These are phyloP conservation scores for Ettlia oleoabundans DNA, from an alignment of 139 green algal genomes.

Conservation along the genomic window DNA sequence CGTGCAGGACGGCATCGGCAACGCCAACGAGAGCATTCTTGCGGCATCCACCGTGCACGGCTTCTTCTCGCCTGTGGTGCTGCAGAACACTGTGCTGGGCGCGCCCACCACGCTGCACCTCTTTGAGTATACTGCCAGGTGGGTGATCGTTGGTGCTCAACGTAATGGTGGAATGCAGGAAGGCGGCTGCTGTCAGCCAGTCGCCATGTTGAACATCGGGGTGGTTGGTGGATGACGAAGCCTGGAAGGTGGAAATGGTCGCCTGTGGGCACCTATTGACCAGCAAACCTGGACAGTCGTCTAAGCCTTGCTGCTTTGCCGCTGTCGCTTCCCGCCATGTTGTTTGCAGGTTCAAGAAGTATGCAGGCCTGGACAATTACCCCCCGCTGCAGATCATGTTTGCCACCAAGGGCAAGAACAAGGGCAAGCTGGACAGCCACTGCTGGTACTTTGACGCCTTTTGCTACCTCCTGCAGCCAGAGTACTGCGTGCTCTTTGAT, in stretches of 20 bases:
- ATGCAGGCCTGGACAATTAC: conserved; percentile 55
- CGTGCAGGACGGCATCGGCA: conserved; percentile 45
- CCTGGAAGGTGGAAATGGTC: no score
- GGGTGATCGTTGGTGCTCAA: no score
- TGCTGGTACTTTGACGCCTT: conserved; percentile 59
- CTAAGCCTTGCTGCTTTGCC: not conserved
- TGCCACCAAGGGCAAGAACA: conserved; percentile 51
- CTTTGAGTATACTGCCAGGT: conserved; percentile 55
- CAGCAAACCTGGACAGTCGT: not conserved
- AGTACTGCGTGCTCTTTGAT: conserved; percentile 57
- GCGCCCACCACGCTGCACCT: conserved; percentile 46
- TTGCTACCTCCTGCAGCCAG: conserved; percentile 51
- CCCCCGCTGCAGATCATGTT: conserved; percentile 54
- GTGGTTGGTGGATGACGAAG: no score
- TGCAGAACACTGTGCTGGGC: conserved; percentile 43
- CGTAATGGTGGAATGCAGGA: no score
- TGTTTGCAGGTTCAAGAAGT: conserved; percentile 47
- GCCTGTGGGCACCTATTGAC: not conserved
- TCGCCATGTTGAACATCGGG: no score
- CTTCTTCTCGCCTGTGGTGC: conserved; percentile 49
- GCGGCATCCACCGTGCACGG: conserved; percentile 45
- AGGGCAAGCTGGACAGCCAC: conserved; percentile 55
- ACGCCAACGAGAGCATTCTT: conserved; percentile 38
- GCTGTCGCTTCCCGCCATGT: not conserved
- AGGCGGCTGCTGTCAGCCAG: no score